These are phyloP conservation scores for Pleurotus giganteus DNA, from an alignment of 768 basidiomycete genomes.

Conservation along the genomic window DNA sequence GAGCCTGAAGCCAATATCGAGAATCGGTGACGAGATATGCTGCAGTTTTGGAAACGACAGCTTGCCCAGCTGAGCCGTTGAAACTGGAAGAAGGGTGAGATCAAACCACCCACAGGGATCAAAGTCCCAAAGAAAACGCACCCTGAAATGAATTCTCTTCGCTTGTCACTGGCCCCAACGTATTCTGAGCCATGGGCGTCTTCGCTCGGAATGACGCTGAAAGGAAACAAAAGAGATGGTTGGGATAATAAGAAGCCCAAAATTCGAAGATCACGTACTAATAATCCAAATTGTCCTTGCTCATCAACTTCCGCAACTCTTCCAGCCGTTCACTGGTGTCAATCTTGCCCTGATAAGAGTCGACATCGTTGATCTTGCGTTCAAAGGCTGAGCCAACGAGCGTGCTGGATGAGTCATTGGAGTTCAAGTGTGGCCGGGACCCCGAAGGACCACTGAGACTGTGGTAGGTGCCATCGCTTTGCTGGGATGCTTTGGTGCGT, in stretches of 20 bases:
- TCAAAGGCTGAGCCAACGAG: constrained; percentile 74
- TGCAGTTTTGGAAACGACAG: constrained; percentile 59
- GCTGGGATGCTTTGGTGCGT: constrained; percentile 12
- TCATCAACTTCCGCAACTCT: constrained; percentile 64
- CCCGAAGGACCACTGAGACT: constrained; percentile 24
- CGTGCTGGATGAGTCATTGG: constrained; percentile 69
- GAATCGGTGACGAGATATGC: constrained; percentile 82
- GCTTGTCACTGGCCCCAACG: constrained; percentile 71
- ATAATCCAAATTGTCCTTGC: constrained; percentile 66
- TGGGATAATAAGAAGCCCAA: neutral
- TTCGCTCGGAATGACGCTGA: constrained; percentile 74
- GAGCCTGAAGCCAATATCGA: constrained; percentile 81
- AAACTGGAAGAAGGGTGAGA: constrained; percentile 40
- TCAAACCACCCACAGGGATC: constrained; percentile 38
- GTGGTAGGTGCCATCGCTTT: constrained; percentile 16
- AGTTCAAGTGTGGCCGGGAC: constrained; percentile 37
- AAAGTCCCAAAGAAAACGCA: constrained; percentile 29
- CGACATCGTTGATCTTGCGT: constrained; percentile 66
- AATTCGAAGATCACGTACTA: constrained; percentile 50
- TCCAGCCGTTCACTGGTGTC: constrained; percentile 63
- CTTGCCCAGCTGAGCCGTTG: constrained; percentile 66
- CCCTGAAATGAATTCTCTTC: constrained; percentile 78
- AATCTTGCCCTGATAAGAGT: constrained; percentile 46
- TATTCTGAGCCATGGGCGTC: constrained; percentile 87
- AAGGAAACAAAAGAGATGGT: constrained; percentile 9